Conservation (phyloP, 2,329 filamentous ascomycete species). For the Colletotrichum siamense region DNA sequence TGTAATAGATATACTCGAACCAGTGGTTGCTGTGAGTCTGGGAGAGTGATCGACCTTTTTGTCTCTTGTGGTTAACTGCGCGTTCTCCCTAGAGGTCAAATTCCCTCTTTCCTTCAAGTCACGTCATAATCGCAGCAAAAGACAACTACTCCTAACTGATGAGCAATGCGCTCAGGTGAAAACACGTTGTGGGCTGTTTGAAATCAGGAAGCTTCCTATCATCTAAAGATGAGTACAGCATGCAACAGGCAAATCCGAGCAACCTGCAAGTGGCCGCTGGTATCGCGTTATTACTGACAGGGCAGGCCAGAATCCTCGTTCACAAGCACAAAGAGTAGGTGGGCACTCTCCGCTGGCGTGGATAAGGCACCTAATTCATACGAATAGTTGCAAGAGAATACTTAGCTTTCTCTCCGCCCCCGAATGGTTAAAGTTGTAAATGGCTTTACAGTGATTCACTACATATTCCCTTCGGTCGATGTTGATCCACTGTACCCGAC, state of each 20-base stretch:
- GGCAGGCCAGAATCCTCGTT: neutral
- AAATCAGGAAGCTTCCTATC: neutral
- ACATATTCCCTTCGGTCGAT: accelerated
- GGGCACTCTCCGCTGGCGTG: too few species aligned
- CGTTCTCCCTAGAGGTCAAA: too few species aligned
- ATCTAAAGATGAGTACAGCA: neutral
- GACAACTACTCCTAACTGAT: neutral
- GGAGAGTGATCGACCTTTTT: too few species aligned
- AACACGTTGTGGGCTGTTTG: neutral
- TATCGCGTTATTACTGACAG: neutral
- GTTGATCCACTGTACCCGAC: neutral
- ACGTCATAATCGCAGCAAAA: neutral
- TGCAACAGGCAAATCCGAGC: neutral
- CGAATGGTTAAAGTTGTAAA: too few species aligned
- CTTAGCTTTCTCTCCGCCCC: too few species aligned
- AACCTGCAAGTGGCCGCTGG: neutral
- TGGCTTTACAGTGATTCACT: neutral
- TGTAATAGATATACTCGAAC: neutral
- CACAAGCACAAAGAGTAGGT: too few species aligned
- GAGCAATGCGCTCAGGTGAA: neutral
- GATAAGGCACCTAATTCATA: too few species aligned
- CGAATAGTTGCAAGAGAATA: too few species aligned
- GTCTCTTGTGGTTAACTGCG: too few species aligned
- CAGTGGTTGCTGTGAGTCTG: neutral
- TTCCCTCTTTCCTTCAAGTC: neutral